Evolutionary conservation across 306 rosid species (phyloP), one percentile per base, ranked within the genome.

Genomic region (Pterocarpus santalinus): DNA sequence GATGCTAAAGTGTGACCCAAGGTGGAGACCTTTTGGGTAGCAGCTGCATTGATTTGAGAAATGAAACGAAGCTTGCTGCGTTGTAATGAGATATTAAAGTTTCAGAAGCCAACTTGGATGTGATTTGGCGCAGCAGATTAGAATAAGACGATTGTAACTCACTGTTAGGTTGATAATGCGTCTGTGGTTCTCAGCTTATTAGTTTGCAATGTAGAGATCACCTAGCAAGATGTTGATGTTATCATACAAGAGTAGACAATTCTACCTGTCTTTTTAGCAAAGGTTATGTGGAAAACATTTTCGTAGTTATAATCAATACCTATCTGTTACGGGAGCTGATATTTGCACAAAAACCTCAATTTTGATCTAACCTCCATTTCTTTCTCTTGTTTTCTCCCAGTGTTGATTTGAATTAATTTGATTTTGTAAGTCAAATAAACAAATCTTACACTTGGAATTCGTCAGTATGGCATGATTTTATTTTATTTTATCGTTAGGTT

Each of bases 31-130:
- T 52, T 53, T 52, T 61, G 43, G 30, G 36, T 55, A 17, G 52
- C 77, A 58, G 60, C 76, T 74, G 69, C 46, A 39, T 57, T 72
- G 71, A 39, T 49, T 72, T 72, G 41, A 52, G 82, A 77, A 77
- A 12, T 64, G 79, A 76, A 30, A 76, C 58, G 80, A 64, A 75
- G 79, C 75, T 52, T 8, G 10, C 72, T 30, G 74, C 61, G 57
- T 8, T 53, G 65, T 49, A 47, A 57, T 39, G 65, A 51, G 66
- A 70, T 32, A 53, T 74, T 69, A n/a, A 81, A 52, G 73, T 70
- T 79, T 80, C 83, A 65, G 35, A 41, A 70, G 63, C 82, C 78
- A 15, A 47, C n/a, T 30, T 73, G 32, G 65, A 44, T 75, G 65
- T 33, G 35, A 65, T 69, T 76, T 17, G 65, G 73, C 60, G 75